A percentile compares a stretch with the other conserved stretches of the same genome.
Evolutionary conservation across 2,329 filamentous ascomycete species (phyloP).

Genomic region (Trichocomaceae sp.): DNA sequence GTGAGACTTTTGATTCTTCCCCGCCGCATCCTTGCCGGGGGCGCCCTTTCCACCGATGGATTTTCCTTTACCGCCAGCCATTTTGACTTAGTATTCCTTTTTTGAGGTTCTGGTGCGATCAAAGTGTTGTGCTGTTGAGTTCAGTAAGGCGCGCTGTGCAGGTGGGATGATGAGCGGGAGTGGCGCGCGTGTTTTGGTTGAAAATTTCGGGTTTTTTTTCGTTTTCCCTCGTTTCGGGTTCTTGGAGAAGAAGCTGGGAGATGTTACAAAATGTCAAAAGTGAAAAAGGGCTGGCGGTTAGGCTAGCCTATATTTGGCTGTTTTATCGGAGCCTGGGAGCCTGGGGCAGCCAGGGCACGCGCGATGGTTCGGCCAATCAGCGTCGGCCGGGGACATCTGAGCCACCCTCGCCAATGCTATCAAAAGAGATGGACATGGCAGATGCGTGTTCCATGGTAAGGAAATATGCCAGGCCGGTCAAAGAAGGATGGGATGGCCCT

Average conservation of each 20-base stretch:
- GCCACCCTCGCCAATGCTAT: not conserved
- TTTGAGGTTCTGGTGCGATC: conserved; percentile 23
- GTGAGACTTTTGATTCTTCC: conserved; percentile 89
- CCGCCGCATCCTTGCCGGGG: conserved; percentile 65
- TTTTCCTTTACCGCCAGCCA: conserved; percentile 92
- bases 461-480: not conserved
- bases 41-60: conserved; percentile 85
- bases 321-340: not conserved
- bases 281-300: not conserved
- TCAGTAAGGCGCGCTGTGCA: not conserved
- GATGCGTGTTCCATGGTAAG: not conserved
- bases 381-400: not conserved
- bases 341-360: not conserved
- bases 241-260: conserved; percentile 2
- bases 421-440: not conserved
- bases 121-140: conserved; percentile 1
- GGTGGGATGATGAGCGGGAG: conserved; percentile 2
- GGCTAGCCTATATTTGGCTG: not conserved
- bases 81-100: conserved; percentile 32
- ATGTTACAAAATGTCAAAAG: not conserved
- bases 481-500: too few relatives aligned
- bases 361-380: conserved; percentile 7
- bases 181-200: conserved; percentile 3
- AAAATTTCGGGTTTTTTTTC: not conserved
- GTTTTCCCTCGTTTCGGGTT: not conserved